Evolutionary conservation across 495 filamentous ascomycete species (phyloP).

Genomic region (Penicillium cosmopolitanum): DNA sequence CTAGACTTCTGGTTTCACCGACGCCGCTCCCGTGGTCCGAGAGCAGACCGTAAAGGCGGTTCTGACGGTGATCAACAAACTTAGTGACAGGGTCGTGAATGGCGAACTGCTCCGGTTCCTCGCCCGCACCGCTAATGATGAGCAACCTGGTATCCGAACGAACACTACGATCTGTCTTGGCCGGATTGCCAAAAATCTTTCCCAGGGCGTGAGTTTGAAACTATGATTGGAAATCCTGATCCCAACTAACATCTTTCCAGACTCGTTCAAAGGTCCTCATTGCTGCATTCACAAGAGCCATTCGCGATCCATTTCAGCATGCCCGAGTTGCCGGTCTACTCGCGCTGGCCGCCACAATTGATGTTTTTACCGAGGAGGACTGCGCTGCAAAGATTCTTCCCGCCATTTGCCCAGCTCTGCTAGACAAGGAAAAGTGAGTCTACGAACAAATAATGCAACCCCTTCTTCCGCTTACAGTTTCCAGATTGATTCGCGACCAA

Average conservation of each 20-base stretch:
- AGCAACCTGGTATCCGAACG: constrained; percentile 95
- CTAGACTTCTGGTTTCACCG: constrained; percentile 87
- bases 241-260: constrained; percentile 34
- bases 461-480: not conserved
- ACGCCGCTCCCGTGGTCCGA: constrained; percentile 85
- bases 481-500: constrained; percentile 79
- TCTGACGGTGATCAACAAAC: constrained; percentile 79
- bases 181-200: constrained; percentile 89
- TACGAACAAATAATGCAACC: not conserved
- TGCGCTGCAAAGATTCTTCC: constrained; percentile 84
- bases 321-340: constrained; percentile 86
- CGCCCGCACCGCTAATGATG: constrained; percentile 95
- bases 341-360: constrained; percentile 80
- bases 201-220: constrained; percentile 57
- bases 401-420: constrained; percentile 73
- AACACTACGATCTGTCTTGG: constrained; percentile 98
- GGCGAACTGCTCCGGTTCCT: constrained; percentile 89
- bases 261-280: constrained; percentile 87
- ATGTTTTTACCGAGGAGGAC: constrained; percentile 88
- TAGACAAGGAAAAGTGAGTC: constrained; percentile 84
- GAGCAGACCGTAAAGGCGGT: constrained; percentile 96
- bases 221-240: not conserved
- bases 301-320: constrained; percentile 92
- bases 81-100: constrained; percentile 90
- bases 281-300: constrained; percentile 85